Base-by-base conservation (phyloP, 2,329 filamentous ascomycete species). In the Xylariaceae sp. region DNA sequence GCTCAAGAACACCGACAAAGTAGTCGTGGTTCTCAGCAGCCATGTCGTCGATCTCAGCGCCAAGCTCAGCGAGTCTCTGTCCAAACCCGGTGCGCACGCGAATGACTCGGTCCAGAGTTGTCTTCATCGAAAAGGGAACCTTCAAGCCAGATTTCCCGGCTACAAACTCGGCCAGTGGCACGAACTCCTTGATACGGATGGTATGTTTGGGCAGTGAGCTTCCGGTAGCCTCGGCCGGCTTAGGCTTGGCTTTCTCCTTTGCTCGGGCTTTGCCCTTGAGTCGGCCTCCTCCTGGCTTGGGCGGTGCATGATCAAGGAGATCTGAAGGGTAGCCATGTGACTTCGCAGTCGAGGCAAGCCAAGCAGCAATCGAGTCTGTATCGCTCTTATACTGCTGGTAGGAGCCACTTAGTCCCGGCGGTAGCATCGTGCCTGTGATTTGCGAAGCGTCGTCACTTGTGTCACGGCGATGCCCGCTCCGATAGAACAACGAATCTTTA, bases 341-440 rank as follows among this genome's bases (percentile, higher is more conserved):
- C 31, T 52, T 58, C 24, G 63, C 63, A 1, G 60, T 65, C 2
- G 54, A 56, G 3, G 58, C 61, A 6, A 67, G 58, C 63, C 62
- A 67, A 19, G 51, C 45, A 2, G 58, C 60, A 8, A 67, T 51
- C 3, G 52, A 48, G 23, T 63, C 46, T 0, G 57, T 63, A 34
- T 66, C 61, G n/a, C 55, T 37, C 37, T 63, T 65, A 45, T 65
- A 65, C 35, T 56, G 52, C 14, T 49, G 49, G 38, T 65, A 65
- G 1, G 47, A 48, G 33, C 57, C 52, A 21, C 43, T 8, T 0
- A 62, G 39, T 0, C 29, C 22, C 11, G 33, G 21, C 11, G 39
- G 38, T 21, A 38, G 12, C 44, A 46, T 46, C 30, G 26, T 29
- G 21, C n/a, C n/a, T n/a, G n/a, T n/a, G n/a, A n/a, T n/a, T n/a